These are phyloP conservation scores for Cladosporium sp. DNA, from an alignment of 2,329 filamentous ascomycete genomes.

Conservation along the genomic window DNA sequence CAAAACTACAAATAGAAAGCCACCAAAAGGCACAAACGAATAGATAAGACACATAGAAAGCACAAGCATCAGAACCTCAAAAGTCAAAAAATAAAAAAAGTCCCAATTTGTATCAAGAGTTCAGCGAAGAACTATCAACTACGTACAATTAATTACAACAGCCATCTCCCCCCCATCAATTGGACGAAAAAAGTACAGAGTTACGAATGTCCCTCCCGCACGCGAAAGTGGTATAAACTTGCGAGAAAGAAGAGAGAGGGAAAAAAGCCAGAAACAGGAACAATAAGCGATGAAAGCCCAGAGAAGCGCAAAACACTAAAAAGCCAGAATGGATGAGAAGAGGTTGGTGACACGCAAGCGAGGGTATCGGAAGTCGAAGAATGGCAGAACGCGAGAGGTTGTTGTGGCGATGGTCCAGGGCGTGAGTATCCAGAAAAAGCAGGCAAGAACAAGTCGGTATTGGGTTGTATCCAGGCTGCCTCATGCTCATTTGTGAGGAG, in stretches of 20 bases:
- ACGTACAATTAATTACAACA: slow-evolving; percentile 17
- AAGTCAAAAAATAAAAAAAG: neutral
- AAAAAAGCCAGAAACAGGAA: neutral
- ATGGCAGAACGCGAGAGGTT: neutral
- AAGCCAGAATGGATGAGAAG: neutral
- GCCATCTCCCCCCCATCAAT: neutral
- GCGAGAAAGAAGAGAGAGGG: neutral
- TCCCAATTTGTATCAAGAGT: neutral
- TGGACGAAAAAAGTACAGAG: neutral
- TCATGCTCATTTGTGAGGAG: neutral
- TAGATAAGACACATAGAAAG: neutral
- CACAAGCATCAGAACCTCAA: neutral
- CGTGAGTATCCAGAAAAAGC: neutral
- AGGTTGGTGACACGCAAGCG: neutral
- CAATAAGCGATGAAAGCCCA: neutral
- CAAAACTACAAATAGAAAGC: neutral
- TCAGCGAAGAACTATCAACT: neutral
- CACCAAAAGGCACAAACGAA: neutral
- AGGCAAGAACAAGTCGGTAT: neutral
- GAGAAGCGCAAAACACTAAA: neutral
- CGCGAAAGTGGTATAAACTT: slow-evolving; percentile 14
- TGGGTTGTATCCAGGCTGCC: neutral
- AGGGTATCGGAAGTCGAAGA: neutral
- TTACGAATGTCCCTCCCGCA: neutral
- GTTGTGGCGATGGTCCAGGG: slow-evolving; percentile 1